These are phyloP conservation scores for Auriscalpium vulgare DNA, from an alignment of 768 basidiomycete species.

Conservation along the genomic window DNA sequence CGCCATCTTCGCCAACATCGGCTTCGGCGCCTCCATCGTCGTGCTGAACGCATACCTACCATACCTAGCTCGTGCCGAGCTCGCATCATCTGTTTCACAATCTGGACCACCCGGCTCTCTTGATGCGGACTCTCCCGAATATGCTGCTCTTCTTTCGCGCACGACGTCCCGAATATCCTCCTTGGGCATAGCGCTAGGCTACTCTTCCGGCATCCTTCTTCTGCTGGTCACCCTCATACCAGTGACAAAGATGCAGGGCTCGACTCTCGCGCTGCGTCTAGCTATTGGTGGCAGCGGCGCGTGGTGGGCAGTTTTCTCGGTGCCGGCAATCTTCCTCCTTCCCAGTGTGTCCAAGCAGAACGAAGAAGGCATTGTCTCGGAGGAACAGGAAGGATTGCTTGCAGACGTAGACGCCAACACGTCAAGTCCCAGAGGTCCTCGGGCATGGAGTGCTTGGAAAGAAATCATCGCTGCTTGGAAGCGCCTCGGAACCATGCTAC, in stretches of 20 bases:
- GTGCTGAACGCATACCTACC: constrained; percentile 90
- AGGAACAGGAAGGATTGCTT: constrained; percentile 12
- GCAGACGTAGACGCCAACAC: not conserved
- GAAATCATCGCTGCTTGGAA: constrained; percentile 71
- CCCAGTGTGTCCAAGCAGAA: constrained; percentile 33
- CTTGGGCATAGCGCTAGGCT: constrained; percentile 79
- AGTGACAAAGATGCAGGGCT: constrained; percentile 62
- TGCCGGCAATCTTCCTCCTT: constrained; percentile 73
- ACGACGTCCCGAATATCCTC: constrained; percentile 81
- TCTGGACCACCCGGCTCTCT: constrained; percentile 18
- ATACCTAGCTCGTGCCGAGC: constrained; percentile 54
- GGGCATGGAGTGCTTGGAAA: constrained; percentile 35
- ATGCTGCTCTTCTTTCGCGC: constrained; percentile 53
- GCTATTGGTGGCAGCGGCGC: constrained; percentile 80
- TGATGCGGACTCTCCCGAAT: constrained; percentile 19
- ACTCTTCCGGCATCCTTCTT: constrained; percentile 71
- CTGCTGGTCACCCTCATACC: constrained; percentile 74
- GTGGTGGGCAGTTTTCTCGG: constrained; percentile 82
- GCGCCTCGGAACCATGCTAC: constrained; percentile 66
- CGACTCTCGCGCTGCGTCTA: constrained; percentile 70
- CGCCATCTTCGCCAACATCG: constrained; percentile 72
- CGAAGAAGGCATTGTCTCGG: not conserved
- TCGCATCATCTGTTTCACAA: constrained; percentile 38
- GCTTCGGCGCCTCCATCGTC: constrained; percentile 80
- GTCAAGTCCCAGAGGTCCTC: not conserved